phyloP scores from a whole-genome alignment of 2,329 filamentous ascomycete genomes.

The Teratosphaeria pseudoeucalypti region DNA sequence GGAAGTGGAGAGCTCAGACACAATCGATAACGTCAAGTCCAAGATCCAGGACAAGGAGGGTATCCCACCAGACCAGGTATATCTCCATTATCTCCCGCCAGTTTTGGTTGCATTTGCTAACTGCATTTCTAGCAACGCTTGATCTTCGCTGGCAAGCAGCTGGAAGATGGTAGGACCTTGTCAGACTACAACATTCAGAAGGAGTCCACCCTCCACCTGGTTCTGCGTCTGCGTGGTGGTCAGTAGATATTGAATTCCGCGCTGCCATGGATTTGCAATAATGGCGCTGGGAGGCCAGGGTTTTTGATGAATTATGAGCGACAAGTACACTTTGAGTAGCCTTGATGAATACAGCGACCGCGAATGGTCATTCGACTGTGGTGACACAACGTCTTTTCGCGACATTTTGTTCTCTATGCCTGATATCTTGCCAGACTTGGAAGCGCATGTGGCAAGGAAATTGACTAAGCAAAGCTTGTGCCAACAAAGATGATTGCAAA shows the following conservation, averaged over 20 bases:
- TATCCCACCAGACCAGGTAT: conserved; percentile 72
- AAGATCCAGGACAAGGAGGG: conserved; percentile 80
- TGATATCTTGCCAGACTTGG: neutral
- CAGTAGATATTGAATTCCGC: conserved; percentile 29
- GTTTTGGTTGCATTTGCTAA: neutral
- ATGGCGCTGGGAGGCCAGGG: neutral
- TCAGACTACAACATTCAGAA: conserved; percentile 95
- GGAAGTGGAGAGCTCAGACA: conserved; percentile 81
- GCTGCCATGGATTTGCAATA: neutral
- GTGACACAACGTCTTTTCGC: neutral
- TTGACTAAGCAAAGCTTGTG: neutral
- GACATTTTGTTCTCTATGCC: neutral
- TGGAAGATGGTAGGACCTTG: conserved; percentile 82
- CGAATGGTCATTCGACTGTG: neutral
- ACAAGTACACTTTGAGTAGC: neutral
- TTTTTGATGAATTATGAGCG: conserved; percentile 8
- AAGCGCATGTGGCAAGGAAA: neutral
- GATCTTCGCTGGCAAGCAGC: conserved; percentile 90
- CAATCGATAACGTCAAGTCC: conserved; percentile 87
- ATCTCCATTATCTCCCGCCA: neutral
- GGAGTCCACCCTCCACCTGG: conserved; percentile 55
- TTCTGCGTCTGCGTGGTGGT: conserved; percentile 49
- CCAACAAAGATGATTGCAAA: neutral
- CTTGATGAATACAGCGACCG: neutral
- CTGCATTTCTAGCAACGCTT: conserved; percentile 53